Percentiles rank a stretch among this genome's conserved stretches.
Conservation (phyloP, 2,329 filamentous ascomycete genomes). For the Raffaelea ambrosiae region DNA sequence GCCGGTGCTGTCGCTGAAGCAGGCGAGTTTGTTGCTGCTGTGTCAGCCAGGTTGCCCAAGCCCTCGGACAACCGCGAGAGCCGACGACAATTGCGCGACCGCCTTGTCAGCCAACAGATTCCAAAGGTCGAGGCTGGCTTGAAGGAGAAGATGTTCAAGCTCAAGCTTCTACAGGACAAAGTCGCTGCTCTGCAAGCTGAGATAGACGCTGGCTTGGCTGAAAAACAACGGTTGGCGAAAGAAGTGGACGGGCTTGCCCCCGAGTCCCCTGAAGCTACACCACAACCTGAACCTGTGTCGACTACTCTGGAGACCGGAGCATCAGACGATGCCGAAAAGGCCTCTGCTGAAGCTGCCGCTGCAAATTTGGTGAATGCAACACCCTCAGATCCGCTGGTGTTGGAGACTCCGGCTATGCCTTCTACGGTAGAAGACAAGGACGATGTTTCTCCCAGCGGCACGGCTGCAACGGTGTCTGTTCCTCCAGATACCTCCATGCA, state of each 20-base stretch:
- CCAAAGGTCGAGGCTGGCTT: constrained; percentile 29
- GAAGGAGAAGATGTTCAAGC: constrained; percentile 35
- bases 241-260: constrained; percentile 26
- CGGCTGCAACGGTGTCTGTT: no score
- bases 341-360: no score
- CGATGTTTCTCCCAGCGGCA: no score
- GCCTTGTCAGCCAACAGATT: constrained; percentile 29
- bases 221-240: constrained; percentile 22
- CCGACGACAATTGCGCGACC: constrained; percentile 19
- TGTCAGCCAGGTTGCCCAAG: constrained; percentile 19
- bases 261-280: constrained; percentile 14
- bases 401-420: no score
- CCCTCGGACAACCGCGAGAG: constrained; percentile 10
- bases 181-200: constrained; percentile 40
- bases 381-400: no score
- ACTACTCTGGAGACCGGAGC: no score
- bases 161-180: constrained; percentile 38
- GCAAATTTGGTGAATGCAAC: no score
- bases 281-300: background rate
- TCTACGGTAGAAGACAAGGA: no score
- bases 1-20: constrained; percentile 12
- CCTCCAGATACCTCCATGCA: no score
- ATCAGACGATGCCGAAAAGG: no score
- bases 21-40: constrained; percentile 5
- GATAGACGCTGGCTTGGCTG: constrained; percentile 25